Conservation (phyloP, 768 basidiomycete species). For the Sporobolomyces pararoseus region DNA sequence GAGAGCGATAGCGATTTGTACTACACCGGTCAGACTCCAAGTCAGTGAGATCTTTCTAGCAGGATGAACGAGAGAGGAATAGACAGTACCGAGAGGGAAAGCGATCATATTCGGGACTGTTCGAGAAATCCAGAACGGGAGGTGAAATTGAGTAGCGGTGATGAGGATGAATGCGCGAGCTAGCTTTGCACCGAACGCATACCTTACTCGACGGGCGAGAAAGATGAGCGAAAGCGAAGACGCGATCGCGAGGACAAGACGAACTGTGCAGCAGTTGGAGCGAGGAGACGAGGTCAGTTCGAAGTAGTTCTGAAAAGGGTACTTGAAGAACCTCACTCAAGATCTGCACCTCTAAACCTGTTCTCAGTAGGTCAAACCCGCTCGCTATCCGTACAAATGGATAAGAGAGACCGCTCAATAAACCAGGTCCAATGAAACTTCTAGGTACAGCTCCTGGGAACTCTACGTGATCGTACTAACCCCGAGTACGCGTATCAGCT, state of each 20-base stretch:
- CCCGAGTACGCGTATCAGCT: conserved; percentile 6
- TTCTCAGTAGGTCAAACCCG: conserved; percentile 53
- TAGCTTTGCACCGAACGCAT: conserved; percentile 62
- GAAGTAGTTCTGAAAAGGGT: too few species aligned
- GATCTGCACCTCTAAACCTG: conserved; percentile 69
- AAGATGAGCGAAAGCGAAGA: conserved; percentile 64
- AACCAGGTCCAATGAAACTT: conserved; percentile 72
- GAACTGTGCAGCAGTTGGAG: conserved; percentile 57
- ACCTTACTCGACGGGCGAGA: conserved; percentile 61
- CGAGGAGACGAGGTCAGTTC: too few species aligned
- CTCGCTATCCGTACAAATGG: conserved; percentile 56
- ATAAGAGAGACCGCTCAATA: conserved; percentile 61
- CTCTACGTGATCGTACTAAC: conserved; percentile 80
- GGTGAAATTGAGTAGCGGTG: conserved; percentile 80
- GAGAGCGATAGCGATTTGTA: conserved; percentile 39
- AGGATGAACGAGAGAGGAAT: neutral
- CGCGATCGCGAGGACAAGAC: conserved; percentile 64
- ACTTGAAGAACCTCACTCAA: conserved; percentile 57
- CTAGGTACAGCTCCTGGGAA: conserved; percentile 88
- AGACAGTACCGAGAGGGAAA: conserved; percentile 62
- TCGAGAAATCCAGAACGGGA: conserved; percentile 87
- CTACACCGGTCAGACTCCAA: conserved; percentile 2
- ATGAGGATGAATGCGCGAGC: conserved; percentile 63
- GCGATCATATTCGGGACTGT: conserved; percentile 95
- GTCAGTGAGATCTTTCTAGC: neutral